phyloP scores from a whole-genome alignment of 2,329 filamentous ascomycete species.

The Penicillium occitanis region DNA sequence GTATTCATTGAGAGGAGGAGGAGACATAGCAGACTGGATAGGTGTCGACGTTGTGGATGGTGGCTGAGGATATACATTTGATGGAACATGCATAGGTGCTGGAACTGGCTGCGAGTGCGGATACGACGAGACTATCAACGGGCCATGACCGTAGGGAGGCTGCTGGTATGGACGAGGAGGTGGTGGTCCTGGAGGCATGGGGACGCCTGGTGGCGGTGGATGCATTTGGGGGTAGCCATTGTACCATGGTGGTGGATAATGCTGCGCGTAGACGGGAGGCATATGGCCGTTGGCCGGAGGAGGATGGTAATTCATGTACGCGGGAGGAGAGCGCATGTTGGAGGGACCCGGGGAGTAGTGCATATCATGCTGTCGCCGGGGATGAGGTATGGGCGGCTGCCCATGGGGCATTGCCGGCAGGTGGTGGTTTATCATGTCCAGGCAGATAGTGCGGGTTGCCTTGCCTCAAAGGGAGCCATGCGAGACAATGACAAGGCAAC shows the following conservation, averaged over 20 bases:
- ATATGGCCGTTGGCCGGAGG: constrained; percentile 58
- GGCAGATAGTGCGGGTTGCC: constrained; percentile 33
- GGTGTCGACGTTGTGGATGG: constrained; percentile 37
- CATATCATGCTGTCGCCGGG: constrained; percentile 49
- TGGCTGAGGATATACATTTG: constrained; percentile 38
- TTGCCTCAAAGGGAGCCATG: constrained; percentile 45
- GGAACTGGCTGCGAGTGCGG: constrained; percentile 44
- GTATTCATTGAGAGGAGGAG: constrained; percentile 25
- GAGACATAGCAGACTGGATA: constrained; percentile 39
- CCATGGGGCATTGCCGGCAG: constrained; percentile 47
- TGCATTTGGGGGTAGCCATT: constrained; percentile 44
- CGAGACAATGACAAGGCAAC: constrained; percentile 30
- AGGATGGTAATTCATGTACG: constrained; percentile 58
- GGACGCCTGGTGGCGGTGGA: constrained; percentile 45
- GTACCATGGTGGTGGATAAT: constrained; percentile 48
- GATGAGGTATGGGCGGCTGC: constrained; percentile 52
- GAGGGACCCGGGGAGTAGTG: constrained; percentile 46
- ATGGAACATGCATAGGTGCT: constrained; percentile 38
- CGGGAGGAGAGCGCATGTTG: constrained; percentile 59
- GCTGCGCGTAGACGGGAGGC: constrained; percentile 47
- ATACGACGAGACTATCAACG: constrained; percentile 47
- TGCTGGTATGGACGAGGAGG: constrained; percentile 42
- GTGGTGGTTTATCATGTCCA: constrained; percentile 49
- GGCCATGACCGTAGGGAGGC: constrained; percentile 38
- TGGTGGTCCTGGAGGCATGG: constrained; percentile 41